Conservation (phyloP, 768 basidiomycete species). For the Mycena epipterygia region DNA sequence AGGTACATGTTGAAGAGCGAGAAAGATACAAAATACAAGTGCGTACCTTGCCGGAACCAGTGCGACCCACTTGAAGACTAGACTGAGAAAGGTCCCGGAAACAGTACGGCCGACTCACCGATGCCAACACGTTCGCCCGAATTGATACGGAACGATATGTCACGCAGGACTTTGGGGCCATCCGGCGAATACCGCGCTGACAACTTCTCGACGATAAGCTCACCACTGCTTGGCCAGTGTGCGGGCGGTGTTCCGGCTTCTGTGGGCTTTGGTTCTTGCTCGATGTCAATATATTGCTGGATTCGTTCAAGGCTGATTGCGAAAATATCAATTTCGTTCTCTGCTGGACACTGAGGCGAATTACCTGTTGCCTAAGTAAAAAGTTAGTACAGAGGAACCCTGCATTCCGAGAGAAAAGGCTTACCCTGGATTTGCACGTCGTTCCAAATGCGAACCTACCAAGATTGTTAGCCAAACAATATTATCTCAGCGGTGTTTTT, state of each 20-base stretch:
- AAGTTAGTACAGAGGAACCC: constrained; percentile 38
- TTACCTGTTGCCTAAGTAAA: constrained; percentile 43
- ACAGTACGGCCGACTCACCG: not conserved
- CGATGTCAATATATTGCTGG: constrained; percentile 63
- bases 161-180: constrained; percentile 68
- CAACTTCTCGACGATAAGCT: constrained; percentile 44
- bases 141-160: constrained; percentile 65
- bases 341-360: not conserved
- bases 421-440: constrained; percentile 47
- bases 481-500: not conserved
- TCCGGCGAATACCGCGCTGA: constrained; percentile 69
- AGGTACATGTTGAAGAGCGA: not conserved
- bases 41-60: constrained; percentile 52
- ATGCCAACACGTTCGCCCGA: constrained; percentile 70
- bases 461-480: not conserved
- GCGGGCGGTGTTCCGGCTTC: constrained; percentile 66
- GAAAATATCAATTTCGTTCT: constrained; percentile 22
- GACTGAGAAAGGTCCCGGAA: not conserved
- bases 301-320: constrained; percentile 66
- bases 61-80: constrained; percentile 36
- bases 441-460: constrained; percentile 43
- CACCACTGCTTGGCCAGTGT: constrained; percentile 55
- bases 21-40: not conserved
- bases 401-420: constrained; percentile 32
- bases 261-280: constrained; percentile 56